A percentile compares a stretch with the other conserved stretches of the same genome.
phyloP scores from a whole-genome alignment of 192 early-diverging fungal genomes.

The Phlyctochytrium planicorne region DNA sequence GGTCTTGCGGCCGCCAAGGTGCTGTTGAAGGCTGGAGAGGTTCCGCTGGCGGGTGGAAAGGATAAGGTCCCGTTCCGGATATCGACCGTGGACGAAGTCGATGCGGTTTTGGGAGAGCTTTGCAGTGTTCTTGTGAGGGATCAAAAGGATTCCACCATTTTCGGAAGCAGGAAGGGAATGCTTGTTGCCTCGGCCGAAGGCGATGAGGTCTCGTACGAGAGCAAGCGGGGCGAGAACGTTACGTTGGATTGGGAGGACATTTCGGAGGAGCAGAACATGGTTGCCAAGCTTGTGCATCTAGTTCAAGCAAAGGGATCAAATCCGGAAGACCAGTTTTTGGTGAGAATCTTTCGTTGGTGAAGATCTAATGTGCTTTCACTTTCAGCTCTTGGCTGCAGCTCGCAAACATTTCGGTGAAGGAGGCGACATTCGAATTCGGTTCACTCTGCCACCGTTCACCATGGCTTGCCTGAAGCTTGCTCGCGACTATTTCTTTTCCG shows the following conservation, averaged over 20 bases:
- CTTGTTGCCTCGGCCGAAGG: not conserved
- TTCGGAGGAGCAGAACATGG: conserved; percentile 86
- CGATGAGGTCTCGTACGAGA: not conserved
- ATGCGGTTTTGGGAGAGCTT: conserved; percentile 74
- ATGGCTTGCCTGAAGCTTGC: conserved; percentile 67
- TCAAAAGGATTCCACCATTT: conserved; percentile 69
- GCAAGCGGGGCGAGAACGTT: conserved; percentile 34
- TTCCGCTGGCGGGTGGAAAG: conserved; percentile 10
- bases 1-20: conserved; percentile 73
- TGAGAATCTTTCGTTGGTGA: conserved; percentile 25
- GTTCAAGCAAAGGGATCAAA: conserved; percentile 48
- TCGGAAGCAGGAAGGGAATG: conserved; percentile 34
- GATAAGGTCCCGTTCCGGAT: conserved; percentile 44
- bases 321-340: conserved; percentile 75
- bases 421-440: conserved; percentile 83
- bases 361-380: not conserved
- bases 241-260: conserved; percentile 83
- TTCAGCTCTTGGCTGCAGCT: conserved; percentile 73
- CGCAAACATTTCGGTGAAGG: conserved; percentile 87
- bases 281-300: conserved; percentile 68
- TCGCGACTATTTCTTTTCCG: too few relatives aligned
- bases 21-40: conserved; percentile 2
- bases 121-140: conserved; percentile 78
- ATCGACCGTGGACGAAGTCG: conserved; percentile 71
- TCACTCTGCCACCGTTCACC: conserved; percentile 88